Evolutionary conservation across 805 yeast species (phyloP).

Genomic region (Kazachstania kunashirensis): DNA sequence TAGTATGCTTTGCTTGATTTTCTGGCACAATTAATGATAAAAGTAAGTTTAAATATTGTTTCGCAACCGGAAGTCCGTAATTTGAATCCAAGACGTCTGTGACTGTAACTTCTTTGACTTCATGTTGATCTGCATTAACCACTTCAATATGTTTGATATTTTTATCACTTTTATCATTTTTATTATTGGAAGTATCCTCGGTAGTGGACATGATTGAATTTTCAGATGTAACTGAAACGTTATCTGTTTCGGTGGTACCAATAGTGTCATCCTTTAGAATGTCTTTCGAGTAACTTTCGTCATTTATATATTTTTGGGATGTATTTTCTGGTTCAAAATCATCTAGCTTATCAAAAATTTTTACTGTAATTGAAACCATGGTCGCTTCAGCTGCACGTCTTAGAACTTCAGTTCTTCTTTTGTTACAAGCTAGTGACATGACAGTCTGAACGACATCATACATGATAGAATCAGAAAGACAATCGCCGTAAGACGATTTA

Average conservation of each 20-base stretch:
- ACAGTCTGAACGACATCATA: constrained; percentile 88
- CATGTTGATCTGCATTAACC: not conserved
- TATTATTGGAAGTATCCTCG: not conserved
- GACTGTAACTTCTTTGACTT: constrained; percentile 3
- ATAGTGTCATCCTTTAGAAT: constrained; percentile 15
- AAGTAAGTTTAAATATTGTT: constrained; percentile 66
- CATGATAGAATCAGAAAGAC: constrained; percentile 72
- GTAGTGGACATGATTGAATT: not conserved
- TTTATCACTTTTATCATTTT: not conserved
- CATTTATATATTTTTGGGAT: constrained; percentile 13
- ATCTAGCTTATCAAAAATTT: constrained; percentile 53
- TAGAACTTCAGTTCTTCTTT: constrained; percentile 80
- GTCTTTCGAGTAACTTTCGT: constrained; percentile 15
- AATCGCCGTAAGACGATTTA: constrained; percentile 50
- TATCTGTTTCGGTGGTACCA: constrained; percentile 9
- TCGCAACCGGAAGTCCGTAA: constrained; percentile 65
- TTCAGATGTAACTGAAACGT: not conserved
- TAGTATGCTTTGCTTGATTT: constrained; percentile 76
- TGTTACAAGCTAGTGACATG: constrained; percentile 83
- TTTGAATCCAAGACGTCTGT: constrained; percentile 28
- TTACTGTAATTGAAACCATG: constrained; percentile 56
- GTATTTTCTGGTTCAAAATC: constrained; percentile 19
- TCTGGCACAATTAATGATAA: constrained; percentile 75
- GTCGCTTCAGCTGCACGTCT: constrained; percentile 84
- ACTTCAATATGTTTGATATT: constrained; percentile 1